Conservation (phyloP, 2,329 filamentous ascomycete species). For the Colletotrichum plurivorum region DNA sequence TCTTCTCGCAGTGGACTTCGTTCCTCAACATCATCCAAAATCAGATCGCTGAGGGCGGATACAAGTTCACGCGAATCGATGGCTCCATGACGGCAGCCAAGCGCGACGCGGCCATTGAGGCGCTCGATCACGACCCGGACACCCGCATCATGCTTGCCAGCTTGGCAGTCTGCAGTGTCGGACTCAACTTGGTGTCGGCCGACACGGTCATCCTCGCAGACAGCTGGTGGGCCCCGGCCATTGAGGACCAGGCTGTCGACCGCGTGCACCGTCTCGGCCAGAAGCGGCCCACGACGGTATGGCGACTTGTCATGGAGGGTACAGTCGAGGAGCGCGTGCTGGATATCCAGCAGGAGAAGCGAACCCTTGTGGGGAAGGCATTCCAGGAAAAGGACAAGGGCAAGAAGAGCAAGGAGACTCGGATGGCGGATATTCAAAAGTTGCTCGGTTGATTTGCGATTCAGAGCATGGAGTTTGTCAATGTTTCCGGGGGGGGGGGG, state of each 20-base stretch:
- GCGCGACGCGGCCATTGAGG: conserved; percentile 80
- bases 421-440: conserved; percentile 69
- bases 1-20: conserved; percentile 84
- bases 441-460: conserved; percentile 53
- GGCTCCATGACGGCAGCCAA: conserved; percentile 80
- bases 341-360: conserved; percentile 83
- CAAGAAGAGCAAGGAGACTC: conserved; percentile 69
- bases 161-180: conserved; percentile 85
- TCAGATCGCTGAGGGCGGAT: conserved; percentile 72
- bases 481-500: no score
- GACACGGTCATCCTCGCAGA: conserved; percentile 89
- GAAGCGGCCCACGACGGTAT: conserved; percentile 82
- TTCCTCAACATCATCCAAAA: conserved; percentile 81
- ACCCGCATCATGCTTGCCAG: conserved; percentile 86
- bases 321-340: conserved; percentile 87
- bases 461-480: no score
- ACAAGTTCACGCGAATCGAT: conserved; percentile 81
- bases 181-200: conserved; percentile 87
- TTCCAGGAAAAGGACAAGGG: conserved; percentile 79
- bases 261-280: conserved; percentile 90
- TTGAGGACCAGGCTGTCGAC: conserved; percentile 92
- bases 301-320: conserved; percentile 84
- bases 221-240: conserved; percentile 92
- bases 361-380: conserved; percentile 81
- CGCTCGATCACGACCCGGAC: conserved; percentile 75